A percentile compares a stretch with the other conserved stretches of the same genome.
phyloP scores from a whole-genome alignment of 495 filamentous ascomycete species.

The Penicillium dipodomyicola region DNA sequence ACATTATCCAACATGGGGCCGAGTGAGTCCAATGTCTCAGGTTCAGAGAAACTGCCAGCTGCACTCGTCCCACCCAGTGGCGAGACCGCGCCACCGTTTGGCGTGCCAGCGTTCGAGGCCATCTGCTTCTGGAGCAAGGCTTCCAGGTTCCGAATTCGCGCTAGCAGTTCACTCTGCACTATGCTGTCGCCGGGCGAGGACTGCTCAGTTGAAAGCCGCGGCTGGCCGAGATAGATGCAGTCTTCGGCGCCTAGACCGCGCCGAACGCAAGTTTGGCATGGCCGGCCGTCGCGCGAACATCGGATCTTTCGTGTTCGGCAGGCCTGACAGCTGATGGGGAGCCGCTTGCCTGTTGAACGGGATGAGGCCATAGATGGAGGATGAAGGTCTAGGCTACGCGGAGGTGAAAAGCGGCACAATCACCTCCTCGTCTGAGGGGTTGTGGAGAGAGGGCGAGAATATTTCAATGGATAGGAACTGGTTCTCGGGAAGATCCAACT shows the following conservation, averaged over 20 bases:
- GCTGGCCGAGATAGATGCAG: slow-evolving; percentile 44
- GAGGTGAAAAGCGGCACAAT: background rate
- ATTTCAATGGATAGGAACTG: background rate
- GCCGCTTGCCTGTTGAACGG: slow-evolving; percentile 36
- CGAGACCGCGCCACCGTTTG: slow-evolving; percentile 25
- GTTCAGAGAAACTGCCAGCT: slow-evolving; percentile 34
- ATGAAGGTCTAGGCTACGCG: background rate
- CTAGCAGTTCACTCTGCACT: slow-evolving; percentile 37
- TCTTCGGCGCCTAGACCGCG: slow-evolving; percentile 42
- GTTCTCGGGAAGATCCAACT: background rate
- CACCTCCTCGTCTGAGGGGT: background rate
- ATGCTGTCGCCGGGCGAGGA: slow-evolving; percentile 23
- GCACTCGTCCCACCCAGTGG: slow-evolving; percentile 34
- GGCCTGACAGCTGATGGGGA: slow-evolving; percentile 45
- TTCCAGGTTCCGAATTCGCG: slow-evolving; percentile 40
- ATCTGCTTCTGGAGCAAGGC: slow-evolving; percentile 40
- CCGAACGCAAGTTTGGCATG: slow-evolving; percentile 43
- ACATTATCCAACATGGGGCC: slow-evolving; percentile 27
- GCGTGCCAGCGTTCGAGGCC: slow-evolving; percentile 21
- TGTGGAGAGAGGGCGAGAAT: background rate
- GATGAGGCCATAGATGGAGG: slow-evolving; percentile 24
- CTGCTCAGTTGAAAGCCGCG: slow-evolving; percentile 38
- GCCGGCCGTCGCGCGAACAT: slow-evolving; percentile 42
- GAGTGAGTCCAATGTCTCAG: slow-evolving; percentile 23
- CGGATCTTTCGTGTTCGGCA: slow-evolving; percentile 43